Percentiles rank a stretch among this genome's conserved stretches.
phyloP scores from a whole-genome alignment of 1,139 yeast genomes.

The Diutina rugosa region DNA sequence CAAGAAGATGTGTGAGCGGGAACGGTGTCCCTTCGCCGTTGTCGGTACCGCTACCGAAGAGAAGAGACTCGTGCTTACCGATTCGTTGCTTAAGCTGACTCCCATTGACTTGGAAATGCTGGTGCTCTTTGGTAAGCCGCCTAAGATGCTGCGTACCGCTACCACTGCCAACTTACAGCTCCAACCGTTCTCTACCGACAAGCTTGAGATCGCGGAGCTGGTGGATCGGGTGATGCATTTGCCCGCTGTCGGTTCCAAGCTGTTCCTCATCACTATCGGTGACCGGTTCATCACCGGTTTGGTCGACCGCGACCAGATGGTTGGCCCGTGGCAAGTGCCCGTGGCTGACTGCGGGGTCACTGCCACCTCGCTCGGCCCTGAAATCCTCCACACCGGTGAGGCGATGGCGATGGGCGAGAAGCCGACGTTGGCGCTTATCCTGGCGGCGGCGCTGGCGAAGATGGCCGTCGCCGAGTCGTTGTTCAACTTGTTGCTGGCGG shows the following conservation, averaged over 20 bases:
- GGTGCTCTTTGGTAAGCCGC: slow-evolving; percentile 93
- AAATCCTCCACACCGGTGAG: slow-evolving; percentile 70
- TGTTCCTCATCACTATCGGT: slow-evolving; percentile 91
- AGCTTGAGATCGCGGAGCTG: slow-evolving; percentile 43
- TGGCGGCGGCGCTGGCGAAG: slow-evolving; percentile 94
- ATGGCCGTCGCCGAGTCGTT: slow-evolving; percentile 94
- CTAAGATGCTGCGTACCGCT: slow-evolving; percentile 82
- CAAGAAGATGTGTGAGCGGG: slow-evolving; percentile 77
- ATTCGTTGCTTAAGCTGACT: slow-evolving; percentile 57
- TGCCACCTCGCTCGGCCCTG: slow-evolving; percentile 74
- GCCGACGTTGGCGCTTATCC: slow-evolving; percentile 80
- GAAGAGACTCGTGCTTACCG: slow-evolving; percentile 71
- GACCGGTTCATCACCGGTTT: slow-evolving; percentile 95
- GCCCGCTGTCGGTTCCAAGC: slow-evolving; percentile 93
- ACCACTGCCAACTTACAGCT: slow-evolving; percentile 48
- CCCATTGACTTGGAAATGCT: slow-evolving; percentile 97
- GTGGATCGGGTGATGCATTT: slow-evolving; percentile 71
- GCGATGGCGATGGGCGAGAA: slow-evolving; percentile 97
- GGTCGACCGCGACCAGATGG: slow-evolving; percentile 96
- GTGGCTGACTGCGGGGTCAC: slow-evolving; percentile 99
- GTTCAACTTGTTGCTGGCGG: slow-evolving; percentile 83
- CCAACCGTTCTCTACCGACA: slow-evolving; percentile 25
- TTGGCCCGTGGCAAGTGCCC: slow-evolving; percentile 99
- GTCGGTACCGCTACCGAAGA: slow-evolving; percentile 92
- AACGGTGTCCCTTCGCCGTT: slow-evolving; percentile 92